Percentiles rank a stretch among this genome's conserved stretches.
Evolutionary conservation across 495 filamentous ascomycete genomes (phyloP).

Genomic region (Lasiosphaeria hispida): DNA sequence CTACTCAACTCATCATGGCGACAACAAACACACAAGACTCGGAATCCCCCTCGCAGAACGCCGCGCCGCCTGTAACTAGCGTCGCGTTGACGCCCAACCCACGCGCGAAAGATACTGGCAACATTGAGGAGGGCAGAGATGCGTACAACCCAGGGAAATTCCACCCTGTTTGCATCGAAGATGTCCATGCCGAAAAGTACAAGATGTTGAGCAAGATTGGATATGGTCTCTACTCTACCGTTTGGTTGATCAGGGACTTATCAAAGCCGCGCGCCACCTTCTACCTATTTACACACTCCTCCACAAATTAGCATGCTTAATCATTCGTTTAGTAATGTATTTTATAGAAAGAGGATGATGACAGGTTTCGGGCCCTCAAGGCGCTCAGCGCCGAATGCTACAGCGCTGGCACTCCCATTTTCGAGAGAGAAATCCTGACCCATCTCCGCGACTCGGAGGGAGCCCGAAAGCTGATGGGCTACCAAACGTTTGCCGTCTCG

Average conservation of each 20-base stretch:
- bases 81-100: too few species aligned
- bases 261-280: slow-evolving; percentile 6
- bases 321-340: neutral
- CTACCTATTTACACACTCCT: neutral
- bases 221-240: slow-evolving; percentile 43
- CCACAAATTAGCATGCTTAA: neutral
- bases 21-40: too few species aligned
- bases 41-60: too few species aligned
- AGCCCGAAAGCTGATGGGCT: slow-evolving; percentile 10
- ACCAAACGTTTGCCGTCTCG: slow-evolving; percentile 34
- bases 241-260: slow-evolving; percentile 32
- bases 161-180: slow-evolving; percentile 47
- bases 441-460: slow-evolving; percentile 13
- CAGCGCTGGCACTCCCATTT: neutral
- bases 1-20: too few species aligned
- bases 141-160: slow-evolving; percentile 36
- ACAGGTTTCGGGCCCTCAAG: slow-evolving; percentile 19
- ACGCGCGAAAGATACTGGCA: too few species aligned
- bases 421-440: slow-evolving; percentile 17
- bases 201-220: slow-evolving; percentile 47
- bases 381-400: slow-evolving; percentile 14
- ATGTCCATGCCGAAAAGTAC: slow-evolving; percentile 42
- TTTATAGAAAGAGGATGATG: neutral
- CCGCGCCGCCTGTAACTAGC: too few species aligned
- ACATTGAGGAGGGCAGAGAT: slow-evolving; percentile 7